Percentiles rank a stretch among this genome's conserved stretches.
These are phyloP conservation scores for Hylodesmum podocarpum DNA, from an alignment of 306 rosid species.

Conservation along the genomic window DNA sequence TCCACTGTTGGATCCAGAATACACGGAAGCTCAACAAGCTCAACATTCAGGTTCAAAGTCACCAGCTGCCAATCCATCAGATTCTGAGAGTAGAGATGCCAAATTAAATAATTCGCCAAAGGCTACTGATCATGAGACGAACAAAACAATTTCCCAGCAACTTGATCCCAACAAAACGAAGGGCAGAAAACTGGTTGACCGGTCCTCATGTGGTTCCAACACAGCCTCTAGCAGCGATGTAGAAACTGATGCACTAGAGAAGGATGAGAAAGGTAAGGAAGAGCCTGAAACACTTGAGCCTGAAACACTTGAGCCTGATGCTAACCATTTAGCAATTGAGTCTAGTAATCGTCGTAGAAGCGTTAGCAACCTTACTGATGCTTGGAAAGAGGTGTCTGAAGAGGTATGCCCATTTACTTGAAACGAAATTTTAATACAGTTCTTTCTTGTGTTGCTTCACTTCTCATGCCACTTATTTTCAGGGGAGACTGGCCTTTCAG, in stretches of 20 bases:
- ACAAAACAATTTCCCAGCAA: conserved; percentile 51
- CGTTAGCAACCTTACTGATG: conserved; percentile 51
- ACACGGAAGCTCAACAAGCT: conserved; percentile 52
- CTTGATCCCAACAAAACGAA: conserved; percentile 53
- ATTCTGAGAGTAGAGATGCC: conserved; percentile 60
- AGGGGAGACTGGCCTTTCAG: conserved; percentile 91
- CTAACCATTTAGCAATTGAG: conserved; percentile 50
- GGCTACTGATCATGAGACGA: conserved; percentile 49
- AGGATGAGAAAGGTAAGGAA: conserved; percentile 60
- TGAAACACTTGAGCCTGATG: conserved; percentile 59
- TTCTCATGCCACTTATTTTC: conserved; percentile 36
- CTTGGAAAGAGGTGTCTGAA: conserved; percentile 95
- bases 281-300: conserved; percentile 47
- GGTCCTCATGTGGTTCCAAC: conserved; percentile 96
- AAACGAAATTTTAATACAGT: conserved; percentile 7
- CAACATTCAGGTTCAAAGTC: conserved; percentile 61
- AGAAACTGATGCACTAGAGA: conserved; percentile 83
- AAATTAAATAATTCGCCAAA: conserved; percentile 49
- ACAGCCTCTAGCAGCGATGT: conserved; percentile 83
- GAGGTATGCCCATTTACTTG: conserved; percentile 57
- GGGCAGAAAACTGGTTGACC: conserved; percentile 71
- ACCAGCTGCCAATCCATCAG: conserved; percentile 46
- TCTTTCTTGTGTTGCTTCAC: conserved; percentile 23
- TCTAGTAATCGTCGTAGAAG: conserved; percentile 65
- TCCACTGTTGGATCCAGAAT: conserved; percentile 50